Base-by-base conservation (phyloP, 2,329 filamentous ascomycete species). In the Alternaria incomplexa region DNA sequence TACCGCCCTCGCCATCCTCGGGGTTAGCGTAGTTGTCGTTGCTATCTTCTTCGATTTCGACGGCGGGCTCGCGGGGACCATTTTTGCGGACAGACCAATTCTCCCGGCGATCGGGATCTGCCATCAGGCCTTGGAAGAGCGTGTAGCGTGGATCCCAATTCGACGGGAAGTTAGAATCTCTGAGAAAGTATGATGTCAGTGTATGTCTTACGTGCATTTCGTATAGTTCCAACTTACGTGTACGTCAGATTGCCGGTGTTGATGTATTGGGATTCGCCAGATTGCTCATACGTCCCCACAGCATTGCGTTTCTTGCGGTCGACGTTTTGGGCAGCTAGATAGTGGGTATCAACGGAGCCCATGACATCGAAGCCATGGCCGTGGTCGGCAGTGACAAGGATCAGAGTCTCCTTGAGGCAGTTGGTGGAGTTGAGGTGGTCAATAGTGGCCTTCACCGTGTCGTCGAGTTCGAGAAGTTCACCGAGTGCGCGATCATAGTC, bases 351-450 rank as follows among this genome's bases (percentile, higher is more conserved):
- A 51, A 93, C 91, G 66, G 86, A 89, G 66, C 93, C 93, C 77
- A 90, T 94, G 70, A 96, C 93, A 71, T 94, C 93, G 77, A 96
- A 96, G 58, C 93, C 93, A 81, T 96, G 93, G 45, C 93, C 93
- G 83, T 96, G 93, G 75, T 96, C 92, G n/a, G 92, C 91, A 4
- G 92, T 93, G 52, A 96, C 91, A 53, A 96, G 77, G 67, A 96
- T 85, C 4, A 95, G 87, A 1, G 93, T 96, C 64, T 93, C 88
- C 10, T 95, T 87, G 30, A 93, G 85, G 59, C 88, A 85, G 61
- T 86, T 86, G 7, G 93, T 83, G 30, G 85, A 81, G 72, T 88
- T 84, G 46, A 96, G 89, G 75, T 92, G 89, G 50, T 85, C 85
- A 57, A 95, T 85, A 4, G 92, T 93, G 17, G 91, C 91, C 56